Conservation (phyloP, 495 filamentous ascomycete species). For the Oidiodendron maius region DNA sequence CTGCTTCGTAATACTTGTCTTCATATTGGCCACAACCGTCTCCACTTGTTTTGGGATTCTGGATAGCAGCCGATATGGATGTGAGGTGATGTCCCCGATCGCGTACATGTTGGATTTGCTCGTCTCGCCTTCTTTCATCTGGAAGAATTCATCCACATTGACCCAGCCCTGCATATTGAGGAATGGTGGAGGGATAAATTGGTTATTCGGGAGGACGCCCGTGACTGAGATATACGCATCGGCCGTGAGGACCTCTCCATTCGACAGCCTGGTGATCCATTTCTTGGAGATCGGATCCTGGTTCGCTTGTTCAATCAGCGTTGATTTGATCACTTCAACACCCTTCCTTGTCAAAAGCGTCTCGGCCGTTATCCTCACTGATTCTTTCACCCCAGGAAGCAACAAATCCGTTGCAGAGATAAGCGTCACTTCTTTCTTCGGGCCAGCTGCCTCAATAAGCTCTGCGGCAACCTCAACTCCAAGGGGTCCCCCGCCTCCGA, state of each 20-base stretch:
- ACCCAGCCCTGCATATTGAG: conserved; percentile 19
- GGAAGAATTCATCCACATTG: conserved; percentile 1
- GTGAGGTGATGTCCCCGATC: too few species aligned
- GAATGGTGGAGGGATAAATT: conserved; percentile 31
- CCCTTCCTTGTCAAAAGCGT: neutral
- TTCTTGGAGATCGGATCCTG: neutral
- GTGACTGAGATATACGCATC: conserved; percentile 40
- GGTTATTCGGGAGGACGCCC: conserved; percentile 35
- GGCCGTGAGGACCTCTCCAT: conserved; percentile 26
- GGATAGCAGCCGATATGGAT: too few species aligned
- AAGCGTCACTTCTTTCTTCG: conserved; percentile 29
- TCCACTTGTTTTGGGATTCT: too few species aligned
- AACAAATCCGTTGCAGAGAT: conserved; percentile 12
- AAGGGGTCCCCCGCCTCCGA: conserved; percentile 50
- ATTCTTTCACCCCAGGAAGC: neutral
- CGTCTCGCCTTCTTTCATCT: neutral
- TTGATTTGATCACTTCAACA: neutral
- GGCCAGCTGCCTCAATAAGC: conserved; percentile 28
- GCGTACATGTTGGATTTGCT: too few species aligned
- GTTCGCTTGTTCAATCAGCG: neutral
- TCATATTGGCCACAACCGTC: too few species aligned
- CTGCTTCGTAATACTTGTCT: too few species aligned
- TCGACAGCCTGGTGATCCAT: conserved; percentile 3
- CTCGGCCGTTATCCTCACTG: neutral
- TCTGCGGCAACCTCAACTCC: conserved; percentile 47